Evolutionary conservation across 208 protist species (phyloP).

Genomic region (Trypanosoma avium): DNA sequence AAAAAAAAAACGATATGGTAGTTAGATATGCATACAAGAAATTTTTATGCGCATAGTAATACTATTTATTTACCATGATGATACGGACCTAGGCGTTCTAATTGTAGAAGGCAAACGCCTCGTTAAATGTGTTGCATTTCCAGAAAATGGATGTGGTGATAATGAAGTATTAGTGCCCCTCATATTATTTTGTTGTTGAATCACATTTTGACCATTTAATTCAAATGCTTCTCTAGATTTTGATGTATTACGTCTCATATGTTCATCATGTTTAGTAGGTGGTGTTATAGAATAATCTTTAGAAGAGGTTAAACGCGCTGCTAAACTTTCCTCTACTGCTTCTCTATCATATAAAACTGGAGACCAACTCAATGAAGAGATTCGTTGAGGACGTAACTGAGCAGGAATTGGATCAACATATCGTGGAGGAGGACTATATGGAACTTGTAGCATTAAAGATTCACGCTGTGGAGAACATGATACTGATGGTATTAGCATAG

Average conservation of each 20-base stretch:
- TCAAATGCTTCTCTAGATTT: background rate
- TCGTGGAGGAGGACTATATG: background rate
- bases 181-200: background rate
- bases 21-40: background rate
- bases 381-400: background rate
- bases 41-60: background rate
- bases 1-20: background rate
- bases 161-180: background rate
- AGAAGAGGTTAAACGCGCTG: background rate
- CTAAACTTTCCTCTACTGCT: background rate
- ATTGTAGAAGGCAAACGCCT: slow-evolving; percentile 6
- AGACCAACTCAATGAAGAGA: background rate
- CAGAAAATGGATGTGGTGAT: background rate
- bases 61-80: slow-evolving; percentile 4
- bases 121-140: background rate
- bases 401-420: slow-evolving; percentile 5
- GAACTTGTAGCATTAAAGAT: background rate
- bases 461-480: background rate
- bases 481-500: no score
- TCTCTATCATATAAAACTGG: background rate
- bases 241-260: background rate
- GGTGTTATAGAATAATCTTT: background rate
- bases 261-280: background rate
- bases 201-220: background rate
- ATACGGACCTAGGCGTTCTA: slow-evolving; percentile 11